phyloP scores from a whole-genome alignment of 345 rosid genomes.

The Trapa incisa region DNA sequence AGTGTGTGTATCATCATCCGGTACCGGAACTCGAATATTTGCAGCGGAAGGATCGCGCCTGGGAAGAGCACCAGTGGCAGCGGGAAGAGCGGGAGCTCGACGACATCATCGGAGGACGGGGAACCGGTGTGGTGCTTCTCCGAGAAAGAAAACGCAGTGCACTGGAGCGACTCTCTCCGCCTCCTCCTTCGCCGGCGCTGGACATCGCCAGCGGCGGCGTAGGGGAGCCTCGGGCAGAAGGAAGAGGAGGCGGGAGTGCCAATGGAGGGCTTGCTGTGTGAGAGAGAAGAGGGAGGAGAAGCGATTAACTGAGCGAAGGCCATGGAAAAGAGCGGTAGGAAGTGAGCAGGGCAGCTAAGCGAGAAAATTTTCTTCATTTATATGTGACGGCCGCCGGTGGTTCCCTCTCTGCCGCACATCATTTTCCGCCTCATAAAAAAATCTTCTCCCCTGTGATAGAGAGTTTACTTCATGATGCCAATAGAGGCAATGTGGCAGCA shows the following conservation, averaged over 20 bases:
- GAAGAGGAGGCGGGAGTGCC: slow-evolving; percentile 17
- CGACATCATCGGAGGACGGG: slow-evolving; percentile 45
- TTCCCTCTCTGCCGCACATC: neutral
- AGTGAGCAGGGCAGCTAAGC: neutral
- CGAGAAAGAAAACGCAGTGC: slow-evolving; percentile 46
- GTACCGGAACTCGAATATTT: slow-evolving; percentile 94
- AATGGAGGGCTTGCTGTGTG: slow-evolving; percentile 23
- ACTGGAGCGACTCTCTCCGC: slow-evolving; percentile 12
- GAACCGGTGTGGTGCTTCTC: slow-evolving; percentile 38
- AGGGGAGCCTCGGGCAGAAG: slow-evolving; percentile 19
- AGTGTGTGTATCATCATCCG: slow-evolving; percentile 97
- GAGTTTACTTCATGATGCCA: too few species aligned
- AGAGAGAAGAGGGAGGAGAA: slow-evolving; percentile 26
- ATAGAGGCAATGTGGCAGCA: too few species aligned
- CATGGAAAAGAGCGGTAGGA: slow-evolving; percentile 19
- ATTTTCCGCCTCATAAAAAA: neutral
- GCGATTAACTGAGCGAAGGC: slow-evolving; percentile 57
- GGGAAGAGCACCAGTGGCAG: slow-evolving; percentile 93
- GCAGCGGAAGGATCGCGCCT: slow-evolving; percentile 89
- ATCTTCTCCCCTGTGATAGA: neutral
- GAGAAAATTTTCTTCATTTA: neutral
- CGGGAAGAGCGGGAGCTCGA: slow-evolving; percentile 81
- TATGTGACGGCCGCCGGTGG: neutral
- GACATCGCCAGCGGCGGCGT: neutral
- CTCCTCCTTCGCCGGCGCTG: slow-evolving; percentile 13